Conservation (phyloP, 495 filamentous ascomycete species). For the Pseudomonodictys pantanalensis region DNA sequence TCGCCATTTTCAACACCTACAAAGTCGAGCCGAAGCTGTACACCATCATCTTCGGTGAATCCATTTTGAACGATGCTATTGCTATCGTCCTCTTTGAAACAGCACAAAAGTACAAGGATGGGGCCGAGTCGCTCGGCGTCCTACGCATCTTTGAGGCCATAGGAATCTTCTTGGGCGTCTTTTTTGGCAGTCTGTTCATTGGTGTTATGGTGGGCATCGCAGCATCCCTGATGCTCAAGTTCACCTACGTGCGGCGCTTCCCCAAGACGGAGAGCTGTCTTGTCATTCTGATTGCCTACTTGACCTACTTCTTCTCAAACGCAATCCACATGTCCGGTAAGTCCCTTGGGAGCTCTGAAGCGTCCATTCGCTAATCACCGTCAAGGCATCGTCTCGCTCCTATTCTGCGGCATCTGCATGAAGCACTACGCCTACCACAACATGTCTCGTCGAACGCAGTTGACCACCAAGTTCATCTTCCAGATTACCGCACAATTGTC, state of each 20-base stretch:
- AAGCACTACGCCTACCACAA: slow-evolving; percentile 99
- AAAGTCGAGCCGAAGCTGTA: slow-evolving; percentile 98
- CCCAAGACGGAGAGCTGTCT: slow-evolving; percentile 96
- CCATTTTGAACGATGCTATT: slow-evolving; percentile 95
- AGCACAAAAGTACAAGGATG: slow-evolving; percentile 80
- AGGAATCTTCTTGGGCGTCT: slow-evolving; percentile 90
- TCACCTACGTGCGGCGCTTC: slow-evolving; percentile 85
- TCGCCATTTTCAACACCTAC: slow-evolving; percentile 98
- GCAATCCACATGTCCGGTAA: slow-evolving; percentile 90
- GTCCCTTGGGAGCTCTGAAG: slow-evolving; percentile 27
- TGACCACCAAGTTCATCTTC: slow-evolving; percentile 98
- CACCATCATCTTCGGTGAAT: slow-evolving; percentile 97
- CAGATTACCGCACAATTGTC: slow-evolving; percentile 91
- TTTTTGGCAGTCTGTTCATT: slow-evolving; percentile 90
- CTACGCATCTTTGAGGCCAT: slow-evolving; percentile 82
- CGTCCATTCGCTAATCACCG: slow-evolving; percentile 1
- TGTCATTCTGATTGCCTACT: slow-evolving; percentile 89
- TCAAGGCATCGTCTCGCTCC: slow-evolving; percentile 87
- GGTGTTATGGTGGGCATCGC: slow-evolving; percentile 81
- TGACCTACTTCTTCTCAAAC: slow-evolving; percentile 96
- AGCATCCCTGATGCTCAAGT: slow-evolving; percentile 85
- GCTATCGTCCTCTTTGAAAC: slow-evolving; percentile 99
- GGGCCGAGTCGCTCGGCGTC: slow-evolving; percentile 61
- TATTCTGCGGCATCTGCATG: slow-evolving; percentile 96
- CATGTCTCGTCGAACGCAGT: slow-evolving; percentile 95